phyloP scores from a whole-genome alignment of 2,329 filamentous ascomycete genomes.

The Colletotrichum orchidophilum region DNA sequence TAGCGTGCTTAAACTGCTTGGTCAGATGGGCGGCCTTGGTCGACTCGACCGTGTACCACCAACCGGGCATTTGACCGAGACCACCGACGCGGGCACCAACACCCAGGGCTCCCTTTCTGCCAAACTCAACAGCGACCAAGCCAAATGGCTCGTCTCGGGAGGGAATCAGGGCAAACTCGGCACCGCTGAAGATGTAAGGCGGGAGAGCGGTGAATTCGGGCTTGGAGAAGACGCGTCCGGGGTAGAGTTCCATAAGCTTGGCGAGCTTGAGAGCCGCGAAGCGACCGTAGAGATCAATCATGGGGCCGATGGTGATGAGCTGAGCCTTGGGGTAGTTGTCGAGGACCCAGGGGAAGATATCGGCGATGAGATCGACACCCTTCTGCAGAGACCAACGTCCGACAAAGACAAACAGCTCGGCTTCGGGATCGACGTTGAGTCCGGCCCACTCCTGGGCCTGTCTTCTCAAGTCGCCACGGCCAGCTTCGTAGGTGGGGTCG shows the following conservation, averaged over 20 bases:
- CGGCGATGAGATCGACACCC: constrained; percentile 73
- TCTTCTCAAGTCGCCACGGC: constrained; percentile 61
- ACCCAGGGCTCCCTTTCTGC: constrained; percentile 73
- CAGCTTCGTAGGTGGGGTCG: constrained; percentile 64
- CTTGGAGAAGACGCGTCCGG: constrained; percentile 71
- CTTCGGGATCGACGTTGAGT: constrained; percentile 66
- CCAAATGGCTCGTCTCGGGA: constrained; percentile 78
- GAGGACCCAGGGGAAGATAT: constrained; percentile 71
- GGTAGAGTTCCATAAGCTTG: constrained; percentile 72
- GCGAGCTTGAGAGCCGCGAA: constrained; percentile 73
- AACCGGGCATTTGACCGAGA: constrained; percentile 75
- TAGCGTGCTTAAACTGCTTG: constrained; percentile 72
- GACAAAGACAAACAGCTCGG: constrained; percentile 74
- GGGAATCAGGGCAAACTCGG: constrained; percentile 74
- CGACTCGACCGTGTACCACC: constrained; percentile 76
- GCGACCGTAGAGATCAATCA: constrained; percentile 74
- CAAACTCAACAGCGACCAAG: constrained; percentile 74
- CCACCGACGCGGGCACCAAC: constrained; percentile 74
- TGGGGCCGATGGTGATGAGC: constrained; percentile 69
- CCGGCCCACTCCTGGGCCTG: constrained; percentile 76
- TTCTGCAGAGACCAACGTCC: constrained; percentile 77
- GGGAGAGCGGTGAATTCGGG: constrained; percentile 74
- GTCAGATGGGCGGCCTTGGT: constrained; percentile 69
- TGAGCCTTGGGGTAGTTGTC: constrained; percentile 68
- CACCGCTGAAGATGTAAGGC: constrained; percentile 72